Evolutionary conservation across 768 basidiomycete genomes (phyloP).

Genomic region (Termitomyces sp.): DNA sequence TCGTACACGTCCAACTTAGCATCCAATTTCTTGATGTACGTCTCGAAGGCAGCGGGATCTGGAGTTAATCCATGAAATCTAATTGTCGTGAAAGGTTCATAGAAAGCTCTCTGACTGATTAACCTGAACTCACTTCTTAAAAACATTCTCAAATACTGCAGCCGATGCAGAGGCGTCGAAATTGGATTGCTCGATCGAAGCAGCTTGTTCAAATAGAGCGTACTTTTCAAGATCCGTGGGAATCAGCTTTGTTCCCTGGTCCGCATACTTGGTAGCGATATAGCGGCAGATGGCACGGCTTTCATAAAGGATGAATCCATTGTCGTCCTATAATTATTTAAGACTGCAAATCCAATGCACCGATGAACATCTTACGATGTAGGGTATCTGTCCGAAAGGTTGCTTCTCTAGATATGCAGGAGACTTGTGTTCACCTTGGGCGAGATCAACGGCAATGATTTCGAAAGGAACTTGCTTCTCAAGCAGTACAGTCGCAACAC

Average conservation of each 20-base stretch:
- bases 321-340: slow-evolving; percentile 11
- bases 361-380: slow-evolving; percentile 17
- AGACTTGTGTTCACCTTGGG: slow-evolving; percentile 34
- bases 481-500: slow-evolving; percentile 35
- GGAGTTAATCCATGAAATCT: slow-evolving; percentile 41
- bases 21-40: slow-evolving; percentile 23
- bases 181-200: slow-evolving; percentile 44
- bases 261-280: slow-evolving; percentile 39
- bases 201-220: slow-evolving; percentile 48
- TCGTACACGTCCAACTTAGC: slow-evolving; percentile 51
- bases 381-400: slow-evolving; percentile 44
- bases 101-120: neutral
- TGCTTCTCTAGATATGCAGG: slow-evolving; percentile 31
- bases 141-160: slow-evolving; percentile 42
- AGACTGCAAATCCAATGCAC: neutral
- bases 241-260: slow-evolving; percentile 44
- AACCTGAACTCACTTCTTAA: slow-evolving; percentile 35
- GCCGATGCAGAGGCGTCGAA: slow-evolving; percentile 44
- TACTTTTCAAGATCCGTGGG: slow-evolving; percentile 33
- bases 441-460: slow-evolving; percentile 33
- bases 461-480: slow-evolving; percentile 48
- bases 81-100: slow-evolving; percentile 14
- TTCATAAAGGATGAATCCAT: slow-evolving; percentile 27
- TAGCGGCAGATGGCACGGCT: slow-evolving; percentile 49
- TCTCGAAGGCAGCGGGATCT: slow-evolving; percentile 32